Percentiles rank a stretch among this genome's conserved stretches.
Evolutionary conservation across 257 asterid genomes (phyloP).

Genomic region (Leptodermis oblonga): DNA sequence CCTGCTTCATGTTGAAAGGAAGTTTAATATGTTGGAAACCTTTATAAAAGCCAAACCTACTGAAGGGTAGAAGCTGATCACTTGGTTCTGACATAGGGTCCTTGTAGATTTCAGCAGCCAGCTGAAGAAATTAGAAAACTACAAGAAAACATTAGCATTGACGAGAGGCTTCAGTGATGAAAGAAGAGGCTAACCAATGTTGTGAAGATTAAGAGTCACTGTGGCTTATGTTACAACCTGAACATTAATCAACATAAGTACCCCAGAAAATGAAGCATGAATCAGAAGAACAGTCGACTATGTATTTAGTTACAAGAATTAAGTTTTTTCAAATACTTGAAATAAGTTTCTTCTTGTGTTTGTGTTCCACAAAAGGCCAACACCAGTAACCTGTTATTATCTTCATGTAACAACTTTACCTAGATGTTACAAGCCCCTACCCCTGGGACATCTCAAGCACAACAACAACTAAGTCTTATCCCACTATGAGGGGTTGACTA

Average conservation of each 20-base stretch:
- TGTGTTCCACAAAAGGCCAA: not conserved
- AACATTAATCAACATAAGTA: not conserved
- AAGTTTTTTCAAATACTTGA: not conserved
- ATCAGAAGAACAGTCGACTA: not conserved
- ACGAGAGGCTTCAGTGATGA: not conserved
- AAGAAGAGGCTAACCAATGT: not conserved
- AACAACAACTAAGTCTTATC: too few species aligned
- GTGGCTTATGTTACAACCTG: not conserved
- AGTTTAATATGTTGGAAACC: conserved; percentile 6
- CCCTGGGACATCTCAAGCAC: not conserved
- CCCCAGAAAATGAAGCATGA: not conserved
- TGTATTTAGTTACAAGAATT: not conserved
- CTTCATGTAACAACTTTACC: not conserved
- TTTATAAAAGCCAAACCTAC: conserved; percentile 56
- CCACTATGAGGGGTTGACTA: too few species aligned
- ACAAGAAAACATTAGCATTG: conserved; percentile 34
- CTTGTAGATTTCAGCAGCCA: conserved; percentile 94
- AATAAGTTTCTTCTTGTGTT: not conserved
- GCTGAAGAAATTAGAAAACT: conserved; percentile 96
- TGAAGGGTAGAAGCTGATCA: conserved; percentile 84
- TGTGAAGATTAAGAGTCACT: not conserved
- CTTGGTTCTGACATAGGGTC: conserved; percentile 95
- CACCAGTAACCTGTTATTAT: not conserved
- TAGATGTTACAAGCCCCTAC: not conserved
- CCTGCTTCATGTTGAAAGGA: conserved; percentile 4